Percentiles rank a stretch among this genome's conserved stretches.
These are phyloP conservation scores for Hypoxylon sp. DNA, from an alignment of 2,329 filamentous ascomycete genomes.

Conservation along the genomic window DNA sequence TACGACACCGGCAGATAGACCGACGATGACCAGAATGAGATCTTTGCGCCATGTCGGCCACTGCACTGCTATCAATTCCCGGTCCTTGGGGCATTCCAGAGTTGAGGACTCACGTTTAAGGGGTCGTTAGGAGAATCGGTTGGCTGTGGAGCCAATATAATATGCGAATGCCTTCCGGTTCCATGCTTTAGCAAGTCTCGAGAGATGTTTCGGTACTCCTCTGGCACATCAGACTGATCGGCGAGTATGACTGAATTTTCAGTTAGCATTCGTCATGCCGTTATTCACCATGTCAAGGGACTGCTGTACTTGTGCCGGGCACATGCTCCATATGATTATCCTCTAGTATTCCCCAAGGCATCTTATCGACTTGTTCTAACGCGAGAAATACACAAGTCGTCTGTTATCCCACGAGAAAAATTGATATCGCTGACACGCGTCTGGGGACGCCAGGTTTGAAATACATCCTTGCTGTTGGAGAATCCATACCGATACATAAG, in stretches of 20 bases:
- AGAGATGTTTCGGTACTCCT: conserved; percentile 61
- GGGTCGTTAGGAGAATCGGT: conserved; percentile 65
- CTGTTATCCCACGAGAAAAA: conserved; percentile 1
- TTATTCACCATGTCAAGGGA: not conserved
- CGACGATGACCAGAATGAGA: conserved; percentile 61
- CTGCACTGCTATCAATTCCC: conserved; percentile 42
- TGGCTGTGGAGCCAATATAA: conserved; percentile 62
- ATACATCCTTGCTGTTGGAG: conserved; percentile 26
- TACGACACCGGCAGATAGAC: conserved; percentile 62
- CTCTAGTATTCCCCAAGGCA: conserved; percentile 66
- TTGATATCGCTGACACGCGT: not conserved
- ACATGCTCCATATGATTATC: conserved; percentile 61
- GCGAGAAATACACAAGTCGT: conserved; percentile 10
- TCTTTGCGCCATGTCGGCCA: conserved; percentile 64
- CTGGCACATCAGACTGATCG: conserved; percentile 63
- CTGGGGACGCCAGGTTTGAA: conserved; percentile 19
- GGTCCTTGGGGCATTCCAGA: not conserved
- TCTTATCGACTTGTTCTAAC: conserved; percentile 44
- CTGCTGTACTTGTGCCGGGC: conserved; percentile 62
- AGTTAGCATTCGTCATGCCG: conserved; percentile 34
- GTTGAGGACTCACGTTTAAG: conserved; percentile 57
- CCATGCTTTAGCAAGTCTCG: conserved; percentile 59
- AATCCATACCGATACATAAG: conserved; percentile 34
- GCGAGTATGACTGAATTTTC: conserved; percentile 59
- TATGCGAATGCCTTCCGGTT: conserved; percentile 53